Percentiles rank a stretch among this genome's conserved stretches.
Conservation (phyloP, 306 rosid genomes). For the Quillaja saponaria region DNA sequence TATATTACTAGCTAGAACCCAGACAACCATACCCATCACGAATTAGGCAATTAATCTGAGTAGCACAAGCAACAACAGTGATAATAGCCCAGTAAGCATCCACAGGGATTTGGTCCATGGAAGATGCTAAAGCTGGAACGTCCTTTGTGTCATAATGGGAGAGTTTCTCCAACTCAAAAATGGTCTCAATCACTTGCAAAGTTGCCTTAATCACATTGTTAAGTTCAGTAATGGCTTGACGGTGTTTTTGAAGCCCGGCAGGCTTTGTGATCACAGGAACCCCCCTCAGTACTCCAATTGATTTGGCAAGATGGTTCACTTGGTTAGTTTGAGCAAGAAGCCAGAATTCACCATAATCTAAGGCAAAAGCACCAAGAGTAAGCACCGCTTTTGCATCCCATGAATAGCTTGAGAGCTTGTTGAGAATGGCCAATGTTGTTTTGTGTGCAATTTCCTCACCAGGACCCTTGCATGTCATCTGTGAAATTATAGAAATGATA, state of each 20-base stretch:
- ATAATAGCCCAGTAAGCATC: no score
- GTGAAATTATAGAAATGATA: neutral
- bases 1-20: no score
- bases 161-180: no score
- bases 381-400: no score
- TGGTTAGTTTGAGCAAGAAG: slow-evolving; percentile 49
- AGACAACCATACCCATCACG: slow-evolving; percentile 46
- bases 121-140: slow-evolving; percentile 43
- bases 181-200: no score
- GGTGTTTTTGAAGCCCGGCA: slow-evolving; percentile 42
- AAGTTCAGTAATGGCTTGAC: slow-evolving; percentile 49
- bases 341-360: slow-evolving; percentile 77
- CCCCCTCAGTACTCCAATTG: slow-evolving; percentile 52
- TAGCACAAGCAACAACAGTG: slow-evolving; percentile 43
- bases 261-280: slow-evolving; percentile 51
- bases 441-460: slow-evolving; percentile 15
- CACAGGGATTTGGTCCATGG: slow-evolving; percentile 40
- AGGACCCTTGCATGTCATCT: slow-evolving; percentile 21
- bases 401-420: no score
- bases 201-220: slow-evolving; percentile 51
- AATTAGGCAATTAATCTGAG: slow-evolving; percentile 39
- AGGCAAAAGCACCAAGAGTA: slow-evolving; percentile 64
- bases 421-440: slow-evolving; percentile 2
- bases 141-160: slow-evolving; percentile 29
- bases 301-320: slow-evolving; percentile 57